Percentiles rank a stretch among this genome's conserved stretches.
These are phyloP conservation scores for Orobanche coerulescens DNA, from an alignment of 257 asterid genomes.

Conservation along the genomic window DNA sequence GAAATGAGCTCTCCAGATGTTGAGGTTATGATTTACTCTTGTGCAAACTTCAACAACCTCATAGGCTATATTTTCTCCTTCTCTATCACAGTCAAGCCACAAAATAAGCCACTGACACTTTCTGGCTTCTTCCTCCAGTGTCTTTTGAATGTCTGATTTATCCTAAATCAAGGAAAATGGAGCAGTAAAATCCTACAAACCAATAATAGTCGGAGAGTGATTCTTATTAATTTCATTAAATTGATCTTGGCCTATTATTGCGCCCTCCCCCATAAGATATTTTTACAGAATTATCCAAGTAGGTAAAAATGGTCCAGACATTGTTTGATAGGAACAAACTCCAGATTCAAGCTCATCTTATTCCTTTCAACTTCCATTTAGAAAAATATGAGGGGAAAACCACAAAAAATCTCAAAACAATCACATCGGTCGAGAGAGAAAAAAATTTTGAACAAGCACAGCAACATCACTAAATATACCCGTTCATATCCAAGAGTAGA, in stretches of 20 bases:
- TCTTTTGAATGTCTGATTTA: conserved; percentile 71
- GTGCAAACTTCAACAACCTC: conserved; percentile 87
- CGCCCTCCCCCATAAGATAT: background rate
- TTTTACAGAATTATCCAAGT: background rate
- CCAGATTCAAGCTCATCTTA: background rate
- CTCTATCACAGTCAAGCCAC: conserved; percentile 98
- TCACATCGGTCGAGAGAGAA: background rate
- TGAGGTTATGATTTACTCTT: conserved; percentile 68
- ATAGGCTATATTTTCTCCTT: conserved; percentile 96
- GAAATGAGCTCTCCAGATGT: conserved; percentile 90
- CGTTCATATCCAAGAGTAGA: background rate
- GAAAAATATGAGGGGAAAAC: background rate
- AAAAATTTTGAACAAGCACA: background rate
- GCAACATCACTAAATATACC: background rate
- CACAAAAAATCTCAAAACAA: background rate
- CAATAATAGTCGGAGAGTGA: conserved; percentile 1
- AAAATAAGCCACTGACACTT: conserved; percentile 88
- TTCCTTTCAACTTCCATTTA: conserved; percentile 13
- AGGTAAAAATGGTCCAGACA: background rate
- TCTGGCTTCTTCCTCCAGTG: conserved; percentile 89
- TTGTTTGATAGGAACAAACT: background rate
- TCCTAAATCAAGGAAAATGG: conserved; percentile 41
- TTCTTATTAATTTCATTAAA: background rate
- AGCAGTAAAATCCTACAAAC: conserved; percentile 1
- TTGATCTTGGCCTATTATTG: conserved; percentile 12